These are phyloP conservation scores for Saturnispora besseyi DNA, from an alignment of 805 yeast species.

Conservation along the genomic window DNA sequence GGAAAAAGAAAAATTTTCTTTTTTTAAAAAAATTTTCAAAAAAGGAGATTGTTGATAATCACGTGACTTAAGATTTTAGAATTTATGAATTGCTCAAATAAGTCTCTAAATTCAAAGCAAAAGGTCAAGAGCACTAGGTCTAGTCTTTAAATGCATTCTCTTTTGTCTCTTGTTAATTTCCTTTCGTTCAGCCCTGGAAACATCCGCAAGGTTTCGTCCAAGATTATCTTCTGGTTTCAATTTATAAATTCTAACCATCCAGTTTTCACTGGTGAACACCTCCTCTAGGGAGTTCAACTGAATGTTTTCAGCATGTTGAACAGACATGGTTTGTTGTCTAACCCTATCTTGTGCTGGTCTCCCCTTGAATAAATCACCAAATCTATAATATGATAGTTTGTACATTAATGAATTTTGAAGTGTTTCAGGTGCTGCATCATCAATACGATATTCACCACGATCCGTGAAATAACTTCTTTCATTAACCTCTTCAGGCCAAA, in stretches of 20 bases:
- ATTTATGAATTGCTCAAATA: not conserved
- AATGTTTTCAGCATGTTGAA: constrained; percentile 31
- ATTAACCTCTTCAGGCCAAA: constrained; percentile 97
- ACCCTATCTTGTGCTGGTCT: constrained; percentile 73
- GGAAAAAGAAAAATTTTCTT: not conserved
- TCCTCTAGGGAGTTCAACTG: constrained; percentile 77
- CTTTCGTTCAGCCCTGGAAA: constrained; percentile 42
- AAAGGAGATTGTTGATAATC: not conserved
- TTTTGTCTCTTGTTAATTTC: constrained; percentile 19
- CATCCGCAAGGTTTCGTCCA: constrained; percentile 68
- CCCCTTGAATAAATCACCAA: constrained; percentile 58
- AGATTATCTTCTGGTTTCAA: constrained; percentile 80
- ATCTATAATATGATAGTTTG: constrained; percentile 87
- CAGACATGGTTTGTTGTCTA: constrained; percentile 55
- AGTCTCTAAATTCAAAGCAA: not conserved
- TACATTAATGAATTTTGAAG: constrained; percentile 91
- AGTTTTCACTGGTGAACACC: constrained; percentile 90
- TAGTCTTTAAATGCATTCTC: constrained; percentile 22
- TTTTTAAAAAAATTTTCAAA: not conserved
- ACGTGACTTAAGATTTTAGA: not conserved
- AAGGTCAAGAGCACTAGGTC: constrained; percentile 24
- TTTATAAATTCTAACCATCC: constrained; percentile 92
- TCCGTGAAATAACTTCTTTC: constrained; percentile 80
- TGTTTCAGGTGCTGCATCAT: constrained; percentile 67
- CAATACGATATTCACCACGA: constrained; percentile 83